These are phyloP conservation scores for Epichloe gansuensis DNA, from an alignment of 2,329 filamentous ascomycete genomes.

Conservation along the genomic window DNA sequence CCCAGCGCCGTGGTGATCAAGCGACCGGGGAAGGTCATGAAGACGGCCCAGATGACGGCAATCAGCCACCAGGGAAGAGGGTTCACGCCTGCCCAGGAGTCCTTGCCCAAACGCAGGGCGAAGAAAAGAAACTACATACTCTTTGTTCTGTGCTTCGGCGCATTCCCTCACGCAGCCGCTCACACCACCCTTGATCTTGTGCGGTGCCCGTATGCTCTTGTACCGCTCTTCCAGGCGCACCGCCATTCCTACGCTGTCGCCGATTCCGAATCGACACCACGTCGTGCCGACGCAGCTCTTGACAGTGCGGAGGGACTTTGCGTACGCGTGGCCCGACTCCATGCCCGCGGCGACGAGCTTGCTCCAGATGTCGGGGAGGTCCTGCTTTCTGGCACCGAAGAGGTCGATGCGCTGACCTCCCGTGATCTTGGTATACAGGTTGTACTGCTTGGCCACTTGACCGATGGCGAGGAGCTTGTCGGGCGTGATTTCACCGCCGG, in stretches of 20 bases:
- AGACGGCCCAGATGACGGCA: constrained; percentile 6
- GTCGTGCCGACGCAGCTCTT: constrained; percentile 87
- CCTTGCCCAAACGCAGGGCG: not conserved
- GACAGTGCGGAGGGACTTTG: constrained; percentile 76
- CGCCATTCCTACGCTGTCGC: constrained; percentile 84
- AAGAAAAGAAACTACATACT: constrained; percentile 36
- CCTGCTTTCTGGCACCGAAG: constrained; percentile 83
- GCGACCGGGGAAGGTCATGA: constrained; percentile 8
- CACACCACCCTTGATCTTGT: constrained; percentile 86
- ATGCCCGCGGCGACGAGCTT: constrained; percentile 70
- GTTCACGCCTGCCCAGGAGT: constrained; percentile 7
- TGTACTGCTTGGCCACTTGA: constrained; percentile 70
- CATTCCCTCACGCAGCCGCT: constrained; percentile 88
- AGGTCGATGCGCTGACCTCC: constrained; percentile 85
- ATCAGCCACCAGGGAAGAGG: constrained; percentile 8
- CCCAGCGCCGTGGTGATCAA: constrained; percentile 7
- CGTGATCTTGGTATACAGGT: constrained; percentile 82
- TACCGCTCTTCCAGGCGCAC: constrained; percentile 80
- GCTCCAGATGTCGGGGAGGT: constrained; percentile 71
- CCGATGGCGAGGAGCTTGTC: constrained; percentile 77
- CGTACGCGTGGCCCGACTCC: constrained; percentile 85
- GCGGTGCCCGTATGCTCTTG: constrained; percentile 77
- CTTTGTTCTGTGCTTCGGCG: constrained; percentile 84
- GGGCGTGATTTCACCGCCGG: constrained; percentile 76
- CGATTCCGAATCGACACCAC: constrained; percentile 82